These are phyloP conservation scores for Amaranthus tricolor DNA, from an alignment of 179 eudicot species.

Conservation along the genomic window DNA sequence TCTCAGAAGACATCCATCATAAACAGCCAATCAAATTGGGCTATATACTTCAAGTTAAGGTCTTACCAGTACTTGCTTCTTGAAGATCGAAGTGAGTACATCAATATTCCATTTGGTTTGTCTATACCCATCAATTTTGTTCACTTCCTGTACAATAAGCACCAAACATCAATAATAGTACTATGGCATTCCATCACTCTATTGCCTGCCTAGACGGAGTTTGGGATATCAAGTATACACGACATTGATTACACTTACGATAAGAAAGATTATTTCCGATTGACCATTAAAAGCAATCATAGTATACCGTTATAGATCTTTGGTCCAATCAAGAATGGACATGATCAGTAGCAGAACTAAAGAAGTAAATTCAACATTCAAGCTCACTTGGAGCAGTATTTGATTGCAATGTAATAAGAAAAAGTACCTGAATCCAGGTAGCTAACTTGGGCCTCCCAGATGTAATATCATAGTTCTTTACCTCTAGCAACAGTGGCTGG, in stretches of 20 bases:
- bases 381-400: not conserved
- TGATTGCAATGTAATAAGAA: not conserved
- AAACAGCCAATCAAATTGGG: not conserved
- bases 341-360: not conserved
- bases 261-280: too few species aligned
- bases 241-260: too few species aligned
- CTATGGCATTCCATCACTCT: not conserved
- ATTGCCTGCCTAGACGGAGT: too few species aligned
- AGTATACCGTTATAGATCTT: too few species aligned
- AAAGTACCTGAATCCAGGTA: slow-evolving; percentile 14
- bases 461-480: slow-evolving; percentile 21
- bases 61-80: slow-evolving; percentile 18
- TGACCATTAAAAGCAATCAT: too few species aligned
- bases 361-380: not conserved
- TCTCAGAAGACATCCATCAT: not conserved
- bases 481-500: slow-evolving; percentile 17
- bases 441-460: slow-evolving; percentile 20
- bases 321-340: too few species aligned
- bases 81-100: slow-evolving; percentile 13
- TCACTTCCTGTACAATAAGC: slow-evolving; percentile 18
- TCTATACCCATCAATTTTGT: slow-evolving; percentile 21
- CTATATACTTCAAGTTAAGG: not conserved
- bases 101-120: slow-evolving; percentile 15
- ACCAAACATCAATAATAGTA: too few species aligned
- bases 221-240: too few species aligned